Evolutionary conservation across 2,329 filamentous ascomycete genomes (phyloP).

Genomic region (Pyrenophora seminiperda): DNA sequence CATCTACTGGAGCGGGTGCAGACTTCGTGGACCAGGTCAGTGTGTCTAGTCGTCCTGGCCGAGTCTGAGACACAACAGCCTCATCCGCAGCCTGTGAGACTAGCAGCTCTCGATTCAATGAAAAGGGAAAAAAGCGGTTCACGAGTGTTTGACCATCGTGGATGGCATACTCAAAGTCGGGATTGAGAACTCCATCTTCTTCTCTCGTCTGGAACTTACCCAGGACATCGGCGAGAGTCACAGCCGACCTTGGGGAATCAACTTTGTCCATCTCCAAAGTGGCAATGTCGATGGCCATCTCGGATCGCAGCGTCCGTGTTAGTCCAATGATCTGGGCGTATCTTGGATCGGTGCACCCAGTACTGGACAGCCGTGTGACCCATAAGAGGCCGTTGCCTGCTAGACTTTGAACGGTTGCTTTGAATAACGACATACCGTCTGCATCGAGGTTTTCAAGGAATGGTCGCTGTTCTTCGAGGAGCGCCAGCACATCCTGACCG

Average conservation of each 20-base stretch:
- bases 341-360: too few relatives aligned
- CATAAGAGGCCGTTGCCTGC: too few relatives aligned
- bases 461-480: too few relatives aligned
- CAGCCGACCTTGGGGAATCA: not conserved
- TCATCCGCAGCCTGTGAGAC: not conserved
- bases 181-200: slow-evolving; percentile 2
- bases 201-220: slow-evolving; percentile 6
- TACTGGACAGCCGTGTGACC: too few relatives aligned
- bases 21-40: not conserved
- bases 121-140: slow-evolving; percentile 25
- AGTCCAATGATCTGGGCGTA: too few relatives aligned
- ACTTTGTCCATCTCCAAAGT: slow-evolving; percentile 27
- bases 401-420: too few relatives aligned
- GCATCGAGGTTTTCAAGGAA: too few relatives aligned
- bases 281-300: slow-evolving; percentile 34
- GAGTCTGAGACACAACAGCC: not conserved
- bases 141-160: slow-evolving; percentile 25
- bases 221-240: slow-evolving; percentile 3
- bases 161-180: slow-evolving; percentile 39
- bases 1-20: not conserved
- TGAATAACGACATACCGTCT: too few relatives aligned
- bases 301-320: too few relatives aligned
- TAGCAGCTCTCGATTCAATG: not conserved
- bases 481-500: too few relatives aligned
- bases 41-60: not conserved